Evolutionary conservation across 805 yeast species (phyloP).

Genomic region (Candida succiphila): DNA sequence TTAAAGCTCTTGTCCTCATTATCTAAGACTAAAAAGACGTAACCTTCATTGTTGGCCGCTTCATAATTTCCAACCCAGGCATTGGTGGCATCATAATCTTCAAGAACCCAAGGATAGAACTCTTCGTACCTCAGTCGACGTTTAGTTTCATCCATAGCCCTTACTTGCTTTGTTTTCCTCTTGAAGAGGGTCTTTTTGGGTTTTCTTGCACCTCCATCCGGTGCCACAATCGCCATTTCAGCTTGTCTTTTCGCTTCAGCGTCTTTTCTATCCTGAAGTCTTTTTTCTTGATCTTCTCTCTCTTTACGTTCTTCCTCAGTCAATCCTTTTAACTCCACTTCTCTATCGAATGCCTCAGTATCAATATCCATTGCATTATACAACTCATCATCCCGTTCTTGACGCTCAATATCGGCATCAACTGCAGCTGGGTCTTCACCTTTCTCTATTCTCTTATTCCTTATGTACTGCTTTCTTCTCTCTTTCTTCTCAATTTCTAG

Average conservation of each 20-base stretch:
- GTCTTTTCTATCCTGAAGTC: conserved; percentile 17
- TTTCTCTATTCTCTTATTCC: conserved; percentile 8
- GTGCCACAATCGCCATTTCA: conserved; percentile 68
- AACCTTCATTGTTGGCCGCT: conserved; percentile 78
- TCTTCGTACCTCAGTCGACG: conserved; percentile 88
- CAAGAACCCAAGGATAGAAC: conserved; percentile 96
- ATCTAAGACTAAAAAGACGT: conserved; percentile 77
- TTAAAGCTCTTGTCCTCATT: conserved; percentile 67
- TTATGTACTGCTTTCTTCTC: conserved; percentile 26
- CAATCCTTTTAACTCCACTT: conserved; percentile 17
- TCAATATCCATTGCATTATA: not conserved
- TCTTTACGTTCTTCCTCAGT: conserved; percentile 32
- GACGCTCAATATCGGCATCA: conserved; percentile 8
- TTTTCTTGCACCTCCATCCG: conserved; percentile 83
- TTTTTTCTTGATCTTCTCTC: conserved; percentile 15
- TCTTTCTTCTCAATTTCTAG: conserved; percentile 25
- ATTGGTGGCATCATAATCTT: conserved; percentile 89
- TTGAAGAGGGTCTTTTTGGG: conserved; percentile 48
- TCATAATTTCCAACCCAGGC: conserved; percentile 96
- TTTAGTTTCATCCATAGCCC: conserved; percentile 71
- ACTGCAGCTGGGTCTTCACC: conserved; percentile 9
- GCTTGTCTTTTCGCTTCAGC: conserved; percentile 28
- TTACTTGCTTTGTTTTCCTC: conserved; percentile 78
- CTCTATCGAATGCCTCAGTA: conserved; percentile 17
- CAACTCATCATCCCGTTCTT: not conserved